Percentiles rank a stretch among this genome's conserved stretches.
Conservation (phyloP, 2,329 filamentous ascomycete genomes). For the Monosporascus sp. region DNA sequence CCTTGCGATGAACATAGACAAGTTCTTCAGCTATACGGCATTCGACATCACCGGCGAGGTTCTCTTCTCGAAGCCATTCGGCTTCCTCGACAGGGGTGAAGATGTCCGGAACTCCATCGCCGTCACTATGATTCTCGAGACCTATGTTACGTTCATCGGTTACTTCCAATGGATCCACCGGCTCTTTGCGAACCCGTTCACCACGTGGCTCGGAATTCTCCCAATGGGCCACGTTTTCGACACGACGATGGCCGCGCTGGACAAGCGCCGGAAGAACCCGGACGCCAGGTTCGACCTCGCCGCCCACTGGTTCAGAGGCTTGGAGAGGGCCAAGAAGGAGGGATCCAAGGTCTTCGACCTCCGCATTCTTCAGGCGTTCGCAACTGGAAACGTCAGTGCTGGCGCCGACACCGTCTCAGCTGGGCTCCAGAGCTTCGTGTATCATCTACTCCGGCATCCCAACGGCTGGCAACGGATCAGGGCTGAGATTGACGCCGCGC, state of each 20-base stretch:
- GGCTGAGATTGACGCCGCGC: slow-evolving; percentile 11
- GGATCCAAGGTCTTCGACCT: slow-evolving; percentile 1
- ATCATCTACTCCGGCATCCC: slow-evolving; percentile 5
- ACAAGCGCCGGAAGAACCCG: slow-evolving; percentile 4
- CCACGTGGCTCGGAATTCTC: slow-evolving; percentile 8
- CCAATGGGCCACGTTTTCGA: slow-evolving; percentile 9
- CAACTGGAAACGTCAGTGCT: slow-evolving; percentile 3
- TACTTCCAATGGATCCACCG: slow-evolving; percentile 9
- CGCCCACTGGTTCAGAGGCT: slow-evolving; percentile 8
- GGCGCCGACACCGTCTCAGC: slow-evolving; percentile 7
- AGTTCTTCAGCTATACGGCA: slow-evolving; percentile 21
- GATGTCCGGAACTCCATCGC: slow-evolving; percentile 21
- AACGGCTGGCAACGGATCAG: slow-evolving; percentile 1
- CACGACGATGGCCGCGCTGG: slow-evolving; percentile 6
- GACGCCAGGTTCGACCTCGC: slow-evolving; percentile 8
- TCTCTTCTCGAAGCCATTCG: slow-evolving; percentile 24
- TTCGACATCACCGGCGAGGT: slow-evolving; percentile 28
- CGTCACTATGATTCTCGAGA: slow-evolving; percentile 3
- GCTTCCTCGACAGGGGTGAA: slow-evolving; percentile 21
- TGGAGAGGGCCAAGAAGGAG: slow-evolving; percentile 7
- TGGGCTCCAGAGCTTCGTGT: slow-evolving; percentile 5
- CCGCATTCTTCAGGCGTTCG: slow-evolving; percentile 1
- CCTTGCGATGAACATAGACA: slow-evolving; percentile 11
- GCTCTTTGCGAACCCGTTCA: slow-evolving; percentile 14
- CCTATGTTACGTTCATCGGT: slow-evolving; percentile 4